Conservation (phyloP, 1,284 basidiomycete genomes). For the Apiotrichum akiyoshidainum region DNA sequence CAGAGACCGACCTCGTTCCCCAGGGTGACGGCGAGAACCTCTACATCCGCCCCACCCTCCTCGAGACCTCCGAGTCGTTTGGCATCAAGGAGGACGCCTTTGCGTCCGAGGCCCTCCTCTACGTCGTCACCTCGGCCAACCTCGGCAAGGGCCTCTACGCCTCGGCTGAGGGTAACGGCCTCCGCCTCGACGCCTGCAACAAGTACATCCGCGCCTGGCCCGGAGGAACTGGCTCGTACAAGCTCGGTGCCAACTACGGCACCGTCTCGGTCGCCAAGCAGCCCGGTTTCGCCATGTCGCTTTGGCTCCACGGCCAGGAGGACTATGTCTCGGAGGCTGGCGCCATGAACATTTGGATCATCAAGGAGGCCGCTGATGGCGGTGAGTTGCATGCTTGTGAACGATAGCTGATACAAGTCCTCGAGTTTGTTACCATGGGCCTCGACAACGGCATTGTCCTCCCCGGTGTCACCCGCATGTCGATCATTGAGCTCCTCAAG, state of each 20-base stretch:
- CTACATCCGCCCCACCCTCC: constrained; percentile 47
- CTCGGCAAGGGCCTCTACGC: constrained; percentile 45
- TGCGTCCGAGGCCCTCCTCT: constrained; percentile 43
- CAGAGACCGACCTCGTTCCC: constrained; percentile 32
- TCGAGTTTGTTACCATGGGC: constrained; percentile 47
- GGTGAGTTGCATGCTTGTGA: constrained; percentile 20
- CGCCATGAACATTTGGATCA: constrained; percentile 47
- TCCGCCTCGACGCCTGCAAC: constrained; percentile 43
- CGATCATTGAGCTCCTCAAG: constrained; percentile 41
- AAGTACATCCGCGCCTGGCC: constrained; percentile 48
- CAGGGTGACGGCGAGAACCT: constrained; percentile 41
- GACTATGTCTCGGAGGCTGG: constrained; percentile 48
- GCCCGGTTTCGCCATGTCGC: constrained; percentile 45
- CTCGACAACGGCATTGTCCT: constrained; percentile 48
- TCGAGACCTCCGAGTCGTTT: constrained; percentile 47
- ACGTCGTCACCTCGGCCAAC: constrained; percentile 44
- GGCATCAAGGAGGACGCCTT: constrained; percentile 47
- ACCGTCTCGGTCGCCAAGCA: constrained; percentile 46
- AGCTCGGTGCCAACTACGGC: constrained; percentile 49
- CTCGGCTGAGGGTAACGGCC: constrained; percentile 29
- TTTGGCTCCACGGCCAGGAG: constrained; percentile 47
- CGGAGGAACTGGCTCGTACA: constrained; percentile 45
- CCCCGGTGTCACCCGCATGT: constrained; percentile 46
- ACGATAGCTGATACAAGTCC: constrained; percentile 19
- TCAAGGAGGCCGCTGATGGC: constrained; percentile 44